These are phyloP conservation scores for Tuber magnatum DNA, from an alignment of 495 filamentous ascomycete genomes.

Conservation along the genomic window DNA sequence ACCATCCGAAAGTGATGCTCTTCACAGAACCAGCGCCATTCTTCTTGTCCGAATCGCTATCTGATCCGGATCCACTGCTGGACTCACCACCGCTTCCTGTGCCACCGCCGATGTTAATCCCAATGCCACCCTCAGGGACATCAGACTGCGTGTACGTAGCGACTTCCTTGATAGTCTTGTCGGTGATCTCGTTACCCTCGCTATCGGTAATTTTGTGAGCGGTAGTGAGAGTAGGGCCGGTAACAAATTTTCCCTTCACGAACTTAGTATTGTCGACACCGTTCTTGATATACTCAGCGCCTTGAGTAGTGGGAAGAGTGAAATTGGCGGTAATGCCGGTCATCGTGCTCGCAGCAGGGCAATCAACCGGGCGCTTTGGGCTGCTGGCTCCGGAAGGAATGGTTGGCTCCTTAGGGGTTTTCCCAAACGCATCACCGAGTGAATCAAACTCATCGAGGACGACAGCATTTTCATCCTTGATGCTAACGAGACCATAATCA, in stretches of 20 bases:
- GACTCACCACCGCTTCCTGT: slow-evolving; percentile 30
- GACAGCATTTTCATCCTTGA: slow-evolving; percentile 53
- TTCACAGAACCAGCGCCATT: slow-evolving; percentile 17
- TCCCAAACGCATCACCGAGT: slow-evolving; percentile 48
- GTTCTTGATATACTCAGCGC: slow-evolving; percentile 32
- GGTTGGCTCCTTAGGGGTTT: slow-evolving; percentile 15
- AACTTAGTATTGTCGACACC: slow-evolving; percentile 32
- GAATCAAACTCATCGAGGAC: slow-evolving; percentile 67
- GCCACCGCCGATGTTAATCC: slow-evolving; percentile 39
- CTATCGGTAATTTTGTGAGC: slow-evolving; percentile 26
- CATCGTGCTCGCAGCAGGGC: slow-evolving; percentile 28
- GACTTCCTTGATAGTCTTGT: slow-evolving; percentile 26
- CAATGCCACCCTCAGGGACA: slow-evolving; percentile 33
- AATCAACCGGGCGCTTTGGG: slow-evolving; percentile 27
- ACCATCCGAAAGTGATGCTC: slow-evolving; percentile 26
- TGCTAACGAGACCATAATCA: slow-evolving; percentile 70
- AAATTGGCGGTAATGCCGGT: slow-evolving; percentile 36
- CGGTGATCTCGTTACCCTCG: slow-evolving; percentile 16
- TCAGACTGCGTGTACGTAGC: slow-evolving; percentile 17
- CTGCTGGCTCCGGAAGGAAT: slow-evolving; percentile 26
- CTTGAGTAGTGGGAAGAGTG: slow-evolving; percentile 37
- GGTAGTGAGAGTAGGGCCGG: slow-evolving; percentile 11
- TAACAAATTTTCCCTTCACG: slow-evolving; percentile 38
- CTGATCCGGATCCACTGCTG: not conserved
- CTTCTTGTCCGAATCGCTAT: no score